Percentiles rank a stretch among this genome's conserved stretches.
Conservation (phyloP, 2,329 filamentous ascomycete genomes). For the Aspergillus uvarum region DNA sequence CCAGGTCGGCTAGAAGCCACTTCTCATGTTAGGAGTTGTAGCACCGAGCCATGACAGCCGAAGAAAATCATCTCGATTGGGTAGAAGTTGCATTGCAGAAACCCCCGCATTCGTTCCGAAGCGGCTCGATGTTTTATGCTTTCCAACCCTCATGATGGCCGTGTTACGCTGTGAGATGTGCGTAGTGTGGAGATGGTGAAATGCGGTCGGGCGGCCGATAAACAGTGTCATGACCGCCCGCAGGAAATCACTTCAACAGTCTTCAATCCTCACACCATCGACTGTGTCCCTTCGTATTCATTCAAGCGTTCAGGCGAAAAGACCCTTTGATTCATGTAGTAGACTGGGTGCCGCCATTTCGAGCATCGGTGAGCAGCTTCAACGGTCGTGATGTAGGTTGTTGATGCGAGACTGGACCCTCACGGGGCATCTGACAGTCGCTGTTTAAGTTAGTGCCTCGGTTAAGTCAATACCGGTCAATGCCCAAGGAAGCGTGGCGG, state of each 20-base stretch:
- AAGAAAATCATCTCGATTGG: neutral
- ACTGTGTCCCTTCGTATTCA: no score
- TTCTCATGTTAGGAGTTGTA: neutral
- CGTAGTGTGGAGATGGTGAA: neutral
- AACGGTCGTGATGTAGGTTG: no score
- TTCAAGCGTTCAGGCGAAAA: neutral
- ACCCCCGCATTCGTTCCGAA: neutral
- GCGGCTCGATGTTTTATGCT: neutral
- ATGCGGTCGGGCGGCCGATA: neutral
- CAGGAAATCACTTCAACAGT: neutral
- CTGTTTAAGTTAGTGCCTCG: neutral
- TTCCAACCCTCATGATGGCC: neutral
- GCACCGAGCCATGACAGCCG: neutral
- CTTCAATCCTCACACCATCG: no score
- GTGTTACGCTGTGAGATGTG: neutral
- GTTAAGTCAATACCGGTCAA: neutral
- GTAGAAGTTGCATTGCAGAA: neutral
- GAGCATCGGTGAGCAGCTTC: neutral
- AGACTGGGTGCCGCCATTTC: neutral
- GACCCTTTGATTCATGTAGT: neutral
- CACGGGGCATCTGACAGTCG: neutral
- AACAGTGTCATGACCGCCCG: neutral
- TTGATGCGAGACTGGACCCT: neutral
- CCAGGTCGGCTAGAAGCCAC: neutral
- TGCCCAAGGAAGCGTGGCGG: neutral